A percentile compares a stretch with the other conserved stretches of the same genome.
Conservation (phyloP, 176 grass and related monocot genomes). For the maize (Zea mays) region Zm-B73-REFERENCE-NAM-5.0 NC_050100.1:89143501-89144000, state of each 20-base stretch:
- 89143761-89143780: not conserved
- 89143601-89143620: constrained; percentile 86
- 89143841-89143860: not conserved
- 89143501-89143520: constrained; percentile 81
- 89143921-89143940: not conserved
- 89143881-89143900: not conserved
- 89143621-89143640: constrained; percentile 95
- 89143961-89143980: not conserved
- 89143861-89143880: not conserved
- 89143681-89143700: not conserved
- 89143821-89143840: not conserved
- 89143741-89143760: not conserved
- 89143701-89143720: not conserved
- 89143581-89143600: constrained; percentile 91
- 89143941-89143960: not conserved
- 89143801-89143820: not conserved
- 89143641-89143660: constrained; percentile 83
- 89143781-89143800: not conserved
- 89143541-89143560: constrained; percentile 91
- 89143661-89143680: constrained; percentile 12
- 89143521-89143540: constrained; percentile 97
- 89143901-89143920: not conserved
- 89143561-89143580: constrained; percentile 69
- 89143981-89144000: not conserved
- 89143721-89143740: not conserved